These are phyloP conservation scores for Pseudocercospora fijiensis DNA, from an alignment of 2,329 filamentous ascomycete species.

Conservation along the genomic window DNA sequence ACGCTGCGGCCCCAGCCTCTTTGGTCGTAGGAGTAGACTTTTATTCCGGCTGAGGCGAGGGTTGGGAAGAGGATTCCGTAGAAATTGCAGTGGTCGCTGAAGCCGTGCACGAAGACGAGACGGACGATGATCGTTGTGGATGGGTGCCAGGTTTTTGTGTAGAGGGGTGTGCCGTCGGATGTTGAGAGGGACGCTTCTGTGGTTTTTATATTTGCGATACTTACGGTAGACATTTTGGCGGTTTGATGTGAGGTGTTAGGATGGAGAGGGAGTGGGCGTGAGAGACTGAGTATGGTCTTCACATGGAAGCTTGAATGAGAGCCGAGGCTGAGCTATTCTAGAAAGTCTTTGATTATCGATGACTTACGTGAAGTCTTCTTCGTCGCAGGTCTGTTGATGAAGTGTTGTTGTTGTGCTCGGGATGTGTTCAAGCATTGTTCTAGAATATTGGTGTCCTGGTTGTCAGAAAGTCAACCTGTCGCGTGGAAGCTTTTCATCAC, in stretches of 20 bases:
- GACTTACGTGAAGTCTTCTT: background rate
- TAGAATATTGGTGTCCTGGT: background rate
- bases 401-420: background rate
- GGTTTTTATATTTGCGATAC: slow-evolving; percentile 30
- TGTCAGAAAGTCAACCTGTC: background rate
- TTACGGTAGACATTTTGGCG: slow-evolving; percentile 12
- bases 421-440: background rate
- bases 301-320: background rate
- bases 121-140: slow-evolving; percentile 65
- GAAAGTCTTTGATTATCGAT: background rate
- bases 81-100: slow-evolving; percentile 76
- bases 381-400: background rate
- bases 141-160: slow-evolving; percentile 60
- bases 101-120: slow-evolving; percentile 82
- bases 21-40: slow-evolving; percentile 78
- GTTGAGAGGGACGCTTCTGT: slow-evolving; percentile 54
- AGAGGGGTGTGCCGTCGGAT: slow-evolving; percentile 56
- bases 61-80: slow-evolving; percentile 73
- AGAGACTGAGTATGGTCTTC: background rate
- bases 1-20: slow-evolving; percentile 82
- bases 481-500: background rate
- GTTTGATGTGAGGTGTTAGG: background rate
- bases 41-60: slow-evolving; percentile 70
- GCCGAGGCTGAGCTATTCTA: background rate
- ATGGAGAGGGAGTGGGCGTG: background rate